Evolutionary conservation across 176 grass and related monocot species (phyloP), one percentile per base, ranked within the genome.

Genomic region (Otatea glauca): DNA sequence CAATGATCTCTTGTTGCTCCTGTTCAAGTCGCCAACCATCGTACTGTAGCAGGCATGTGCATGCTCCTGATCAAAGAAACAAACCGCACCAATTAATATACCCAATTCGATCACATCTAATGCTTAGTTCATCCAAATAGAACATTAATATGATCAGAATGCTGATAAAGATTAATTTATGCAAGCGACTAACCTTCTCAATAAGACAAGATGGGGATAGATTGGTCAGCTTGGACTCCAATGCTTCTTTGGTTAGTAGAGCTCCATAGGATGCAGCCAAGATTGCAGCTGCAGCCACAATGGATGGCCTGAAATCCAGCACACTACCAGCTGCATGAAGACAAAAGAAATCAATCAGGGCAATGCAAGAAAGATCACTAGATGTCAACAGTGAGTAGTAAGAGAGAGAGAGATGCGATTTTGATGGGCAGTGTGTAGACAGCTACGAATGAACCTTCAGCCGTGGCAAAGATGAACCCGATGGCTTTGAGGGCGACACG

Each of bases 231-330:
- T 88, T 95, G 54, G 70, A 68, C 65, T 86, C 88, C 78, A 95
- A 43, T 80, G 75, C 82, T 10, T 92, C 88, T 67, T 84, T 90
- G 65, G 85, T 86, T 67, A 90, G 71, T 25, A 82, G 67, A 86
- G 78, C 54, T 56, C 88, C 93, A 72, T 76, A 79, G 74, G 90
- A 88, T 74, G 90, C 92, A 83, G 90, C 90, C 85, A 94, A 90
- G 81, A 86, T 85, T 84, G 92, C 87, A 83, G 92, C 84, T 86
- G 90, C 88, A 79, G 92, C 90, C 27, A 92, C 84, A 80, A 90
- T 86, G 55, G 92, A 94, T 41, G 92, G 90, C 61, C 85, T 92
- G 83, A 88, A 87, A 88, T 92, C 87, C 39, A 94, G 84, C 54
- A 90, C 90, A 72, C 80, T 92, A 21, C 54, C 83, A 24, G 59